phyloP scores from a whole-genome alignment of 345 rosid genomes.

The Hibiscus trionum region DNA sequence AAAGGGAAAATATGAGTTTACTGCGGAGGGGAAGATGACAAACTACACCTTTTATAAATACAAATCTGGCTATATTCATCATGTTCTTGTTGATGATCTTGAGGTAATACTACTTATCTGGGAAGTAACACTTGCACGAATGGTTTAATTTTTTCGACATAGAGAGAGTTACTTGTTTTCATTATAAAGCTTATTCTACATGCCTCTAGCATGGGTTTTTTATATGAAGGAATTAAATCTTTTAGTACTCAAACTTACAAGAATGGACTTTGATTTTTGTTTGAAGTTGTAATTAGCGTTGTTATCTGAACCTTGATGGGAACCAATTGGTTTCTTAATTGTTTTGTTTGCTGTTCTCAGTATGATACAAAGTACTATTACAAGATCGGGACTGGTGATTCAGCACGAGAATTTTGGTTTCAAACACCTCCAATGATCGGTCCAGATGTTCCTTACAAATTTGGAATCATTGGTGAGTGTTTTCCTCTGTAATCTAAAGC shows the following conservation, averaged over 20 bases:
- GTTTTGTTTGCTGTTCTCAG: slow-evolving; percentile 30
- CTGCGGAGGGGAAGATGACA: slow-evolving; percentile 49
- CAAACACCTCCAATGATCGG: slow-evolving; percentile 66
- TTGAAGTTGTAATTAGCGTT: not conserved
- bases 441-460: slow-evolving; percentile 79
- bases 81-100: slow-evolving; percentile 65
- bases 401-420: slow-evolving; percentile 82
- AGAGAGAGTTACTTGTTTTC: not conserved
- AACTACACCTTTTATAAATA: slow-evolving; percentile 76
- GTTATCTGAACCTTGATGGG: not conserved
- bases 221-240: not conserved
- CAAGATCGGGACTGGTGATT: slow-evolving; percentile 63
- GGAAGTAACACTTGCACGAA: not conserved
- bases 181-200: not conserved
- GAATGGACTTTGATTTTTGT: not conserved
- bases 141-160: slow-evolving; percentile 3
- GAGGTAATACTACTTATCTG: slow-evolving; percentile 40
- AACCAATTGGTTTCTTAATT: not conserved
- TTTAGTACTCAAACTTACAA: not conserved
- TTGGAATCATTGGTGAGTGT: slow-evolving; percentile 86
- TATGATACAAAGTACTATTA: slow-evolving; percentile 79
- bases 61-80: slow-evolving; percentile 83
- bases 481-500: not conserved
- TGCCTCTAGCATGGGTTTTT: not conserved
- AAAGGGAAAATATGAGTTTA: slow-evolving; percentile 34